Evolutionary conservation across 2,329 filamentous ascomycete species (phyloP), one percentile per base, ranked within the genome.

Genomic region (Fusarium marasasianum): DNA sequence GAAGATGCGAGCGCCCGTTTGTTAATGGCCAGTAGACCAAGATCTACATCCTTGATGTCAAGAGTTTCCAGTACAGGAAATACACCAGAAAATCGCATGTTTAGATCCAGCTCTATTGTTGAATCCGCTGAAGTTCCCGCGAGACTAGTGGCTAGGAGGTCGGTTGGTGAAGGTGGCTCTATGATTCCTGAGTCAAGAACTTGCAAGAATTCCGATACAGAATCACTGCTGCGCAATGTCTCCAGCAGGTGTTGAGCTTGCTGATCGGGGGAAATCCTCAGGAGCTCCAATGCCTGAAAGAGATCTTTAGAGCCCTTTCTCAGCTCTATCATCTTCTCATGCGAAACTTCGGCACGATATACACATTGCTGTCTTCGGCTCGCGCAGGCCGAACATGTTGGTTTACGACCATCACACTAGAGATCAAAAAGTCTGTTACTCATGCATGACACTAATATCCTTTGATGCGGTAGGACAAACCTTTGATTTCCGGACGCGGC

Each of bases 331-430:
- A 71, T 56, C 61, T 61, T 71, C 11, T 71, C 54, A 9, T 62
- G 61, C 3, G 68, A 61, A 9, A 71, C 44, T 44, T 71, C 67
- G 38, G 48, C 67, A 10, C 68, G 68, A n/a, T 71, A 71, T 4
- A 33, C 38, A 48, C 68, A 71, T 26, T 61, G 40, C n/a, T 71
- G 68, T 13, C 48, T 56, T 8, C 68, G 68, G 40, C 59, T 71
- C 24, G 55, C 44, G 31, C 68, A 71, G 6, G 68, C 60, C n/a
- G 67, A 61, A 5, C 68, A 71, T 15, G 48, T 71, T 24, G 68
- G 68, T 26, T 62, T 71, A 51, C 22, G 50, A 15, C 68, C 67
- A 24, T 71, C 68, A 67, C 68, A 71, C 68, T 71, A 43, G 29
- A 51, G 4, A 11, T 9, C 18, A 45, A 14, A 26, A 22, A n/a